Conservation (phyloP, 495 filamentous ascomycete species). For the Aspergillus sclerotiicarbonarius region DNA sequence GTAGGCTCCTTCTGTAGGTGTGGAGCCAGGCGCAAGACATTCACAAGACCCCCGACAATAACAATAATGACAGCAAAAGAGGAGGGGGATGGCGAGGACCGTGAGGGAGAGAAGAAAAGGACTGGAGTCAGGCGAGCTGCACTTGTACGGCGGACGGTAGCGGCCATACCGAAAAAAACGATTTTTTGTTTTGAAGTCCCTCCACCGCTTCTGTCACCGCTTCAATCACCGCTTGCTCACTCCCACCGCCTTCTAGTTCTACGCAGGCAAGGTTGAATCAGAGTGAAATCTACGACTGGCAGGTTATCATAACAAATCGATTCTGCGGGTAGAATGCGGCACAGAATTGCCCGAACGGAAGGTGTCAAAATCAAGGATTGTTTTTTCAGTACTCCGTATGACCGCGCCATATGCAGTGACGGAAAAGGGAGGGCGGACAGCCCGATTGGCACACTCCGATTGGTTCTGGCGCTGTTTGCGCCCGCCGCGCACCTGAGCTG, state of each 20-base stretch:
- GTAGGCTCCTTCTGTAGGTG: constrained; percentile 31
- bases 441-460: background rate
- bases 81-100: constrained; percentile 9
- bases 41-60: constrained; percentile 23
- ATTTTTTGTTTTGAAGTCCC: no score
- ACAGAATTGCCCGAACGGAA: no score
- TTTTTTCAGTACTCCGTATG: no score
- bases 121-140: constrained; percentile 10
- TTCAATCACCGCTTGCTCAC: no score
- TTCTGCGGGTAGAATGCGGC: no score
- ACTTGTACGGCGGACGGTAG: background rate
- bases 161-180: background rate
- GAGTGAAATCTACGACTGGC: no score
- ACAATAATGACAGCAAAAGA: constrained; percentile 12
- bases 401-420: background rate
- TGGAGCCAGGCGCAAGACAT: constrained; percentile 31
- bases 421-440: background rate
- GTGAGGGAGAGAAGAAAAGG: constrained; percentile 10
- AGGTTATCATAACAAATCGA: no score
- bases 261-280: no score
- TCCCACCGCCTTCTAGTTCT: no score
- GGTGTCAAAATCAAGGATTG: no score
- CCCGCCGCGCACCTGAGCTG: background rate
- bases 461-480: background rate
- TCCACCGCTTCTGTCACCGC: no score